A percentile compares a stretch with the other conserved stretches of the same genome.
phyloP scores from a whole-genome alignment of 202 grass and related monocot genomes.

The Panicum hallii region DNA sequence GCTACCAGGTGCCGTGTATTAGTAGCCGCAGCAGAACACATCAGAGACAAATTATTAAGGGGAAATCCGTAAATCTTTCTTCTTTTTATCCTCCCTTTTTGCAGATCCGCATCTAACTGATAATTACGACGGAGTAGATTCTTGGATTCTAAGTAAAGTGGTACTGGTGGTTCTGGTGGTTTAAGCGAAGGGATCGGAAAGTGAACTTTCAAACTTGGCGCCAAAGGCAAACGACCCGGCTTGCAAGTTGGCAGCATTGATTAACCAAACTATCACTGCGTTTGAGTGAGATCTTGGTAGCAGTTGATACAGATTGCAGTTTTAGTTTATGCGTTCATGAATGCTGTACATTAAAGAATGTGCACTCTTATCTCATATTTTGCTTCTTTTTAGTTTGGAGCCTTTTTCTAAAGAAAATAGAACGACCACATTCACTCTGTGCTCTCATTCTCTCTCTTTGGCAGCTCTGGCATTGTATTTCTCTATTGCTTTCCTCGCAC shows the following conservation, averaged over 20 bases:
- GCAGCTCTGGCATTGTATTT: too few species aligned
- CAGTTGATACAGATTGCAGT: not conserved
- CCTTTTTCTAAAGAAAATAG: too few species aligned
- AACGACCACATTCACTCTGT: too few species aligned
- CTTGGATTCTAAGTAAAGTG: conserved; percentile 52
- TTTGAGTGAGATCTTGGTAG: conserved; percentile 32
- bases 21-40: not conserved
- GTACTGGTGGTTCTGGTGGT: conserved; percentile 18
- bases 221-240: conserved; percentile 37
- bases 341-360: not conserved
- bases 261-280: conserved; percentile 18
- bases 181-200: conserved; percentile 5
- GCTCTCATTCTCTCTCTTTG: too few species aligned
- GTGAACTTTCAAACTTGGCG: conserved; percentile 43
- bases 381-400: not conserved
- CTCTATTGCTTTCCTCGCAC: too few species aligned
- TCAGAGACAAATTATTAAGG: not conserved
- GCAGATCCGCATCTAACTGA: conserved; percentile 23
- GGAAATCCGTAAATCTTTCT: not conserved
- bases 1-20: not conserved
- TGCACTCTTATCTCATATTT: not conserved
- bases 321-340: not conserved
- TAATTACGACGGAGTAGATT: conserved; percentile 29
- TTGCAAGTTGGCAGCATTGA: conserved; percentile 32
- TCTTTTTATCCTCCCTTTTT: not conserved